Percentiles rank a stretch among this genome's conserved stretches.
These are phyloP conservation scores for Gryganskiella cystojenkinii DNA, from an alignment of 192 early-diverging fungal genomes.

Conservation along the genomic window DNA sequence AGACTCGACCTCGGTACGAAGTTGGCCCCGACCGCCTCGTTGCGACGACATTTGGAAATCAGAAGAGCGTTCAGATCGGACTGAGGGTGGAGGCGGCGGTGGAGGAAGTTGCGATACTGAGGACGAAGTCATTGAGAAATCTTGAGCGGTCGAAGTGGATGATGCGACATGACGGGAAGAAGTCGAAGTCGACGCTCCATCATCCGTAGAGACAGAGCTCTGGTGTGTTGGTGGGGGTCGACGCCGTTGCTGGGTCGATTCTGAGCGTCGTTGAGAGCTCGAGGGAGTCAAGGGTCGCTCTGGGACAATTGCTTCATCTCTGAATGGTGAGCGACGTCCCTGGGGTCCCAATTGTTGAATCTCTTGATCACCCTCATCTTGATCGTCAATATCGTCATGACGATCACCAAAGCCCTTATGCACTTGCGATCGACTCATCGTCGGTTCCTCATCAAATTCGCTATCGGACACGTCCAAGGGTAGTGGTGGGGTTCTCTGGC, in stretches of 20 bases:
- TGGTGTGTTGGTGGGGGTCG: too few relatives aligned
- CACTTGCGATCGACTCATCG: constrained; percentile 1
- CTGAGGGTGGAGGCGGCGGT: constrained; percentile 34
- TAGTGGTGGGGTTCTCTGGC: not conserved
- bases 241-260: too few relatives aligned
- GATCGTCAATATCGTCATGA: constrained; percentile 36
- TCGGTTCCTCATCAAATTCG: constrained; percentile 34
- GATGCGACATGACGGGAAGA: constrained; percentile 16
- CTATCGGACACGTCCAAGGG: constrained; percentile 24
- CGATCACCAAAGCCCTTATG: not conserved
- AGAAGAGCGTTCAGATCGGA: constrained; percentile 39
- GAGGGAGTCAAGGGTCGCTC: constrained; percentile 15
- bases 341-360: not conserved
- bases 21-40: constrained; percentile 2
- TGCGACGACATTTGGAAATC: constrained; percentile 41
- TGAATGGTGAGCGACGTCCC: not conserved
- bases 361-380: constrained; percentile 23
- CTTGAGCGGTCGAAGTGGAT: constrained; percentile 14
- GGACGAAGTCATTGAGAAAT: constrained; percentile 36
- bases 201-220: not conserved
- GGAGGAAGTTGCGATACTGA: constrained; percentile 19
- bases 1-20: constrained; percentile 42
- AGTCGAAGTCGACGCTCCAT: constrained; percentile 4
- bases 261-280: constrained; percentile 15
- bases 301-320: constrained; percentile 38